Percentiles rank a stretch among this genome's conserved stretches.
Conservation (phyloP, 139 green algal species). For the Nannochloris sp. region DNA sequence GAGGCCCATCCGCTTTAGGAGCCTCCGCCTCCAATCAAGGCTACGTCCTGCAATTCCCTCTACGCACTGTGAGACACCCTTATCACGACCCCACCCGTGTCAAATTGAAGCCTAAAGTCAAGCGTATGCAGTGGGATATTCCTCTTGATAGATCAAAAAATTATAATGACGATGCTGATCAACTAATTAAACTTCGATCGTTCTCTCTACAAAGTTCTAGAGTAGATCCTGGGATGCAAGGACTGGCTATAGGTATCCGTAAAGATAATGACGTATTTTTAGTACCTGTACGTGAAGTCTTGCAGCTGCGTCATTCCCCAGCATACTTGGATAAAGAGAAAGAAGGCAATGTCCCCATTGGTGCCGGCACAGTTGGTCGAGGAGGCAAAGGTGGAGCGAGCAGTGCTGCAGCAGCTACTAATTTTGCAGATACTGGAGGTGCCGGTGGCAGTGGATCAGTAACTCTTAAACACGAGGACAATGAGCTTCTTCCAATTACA, state of each 20-base stretch:
- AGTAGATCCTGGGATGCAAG: slow-evolving; percentile 28
- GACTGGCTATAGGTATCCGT: slow-evolving; percentile 53
- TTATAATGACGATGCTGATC: slow-evolving; percentile 48
- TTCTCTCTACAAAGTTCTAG: slow-evolving; percentile 45
- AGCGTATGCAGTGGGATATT: slow-evolving; percentile 27
- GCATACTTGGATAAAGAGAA: slow-evolving; percentile 49
- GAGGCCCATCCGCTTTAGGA: slow-evolving; percentile 34
- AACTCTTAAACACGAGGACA: slow-evolving; percentile 31
- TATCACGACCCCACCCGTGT: slow-evolving; percentile 13
- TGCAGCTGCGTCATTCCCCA: slow-evolving; percentile 75
- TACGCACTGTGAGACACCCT: slow-evolving; percentile 64
- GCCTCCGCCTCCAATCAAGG: slow-evolving; percentile 32
- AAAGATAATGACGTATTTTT: slow-evolving; percentile 61
- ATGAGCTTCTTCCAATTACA: slow-evolving; percentile 27
- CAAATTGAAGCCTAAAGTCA: slow-evolving; percentile 56
- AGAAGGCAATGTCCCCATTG: neutral
- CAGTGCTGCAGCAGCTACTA: neutral
- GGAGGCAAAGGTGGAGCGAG: neutral
- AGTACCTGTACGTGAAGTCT: slow-evolving; percentile 58
- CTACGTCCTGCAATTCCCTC: slow-evolving; percentile 71
- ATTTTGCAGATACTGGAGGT: neutral
- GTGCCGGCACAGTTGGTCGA: too few species aligned
- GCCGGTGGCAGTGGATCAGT: slow-evolving; percentile 1
- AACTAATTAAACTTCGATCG: slow-evolving; percentile 11
- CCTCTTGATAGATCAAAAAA: slow-evolving; percentile 52